These are phyloP conservation scores for Cyberlindnera galapagoensis DNA, from an alignment of 805 yeast genomes.

Conservation along the genomic window DNA sequence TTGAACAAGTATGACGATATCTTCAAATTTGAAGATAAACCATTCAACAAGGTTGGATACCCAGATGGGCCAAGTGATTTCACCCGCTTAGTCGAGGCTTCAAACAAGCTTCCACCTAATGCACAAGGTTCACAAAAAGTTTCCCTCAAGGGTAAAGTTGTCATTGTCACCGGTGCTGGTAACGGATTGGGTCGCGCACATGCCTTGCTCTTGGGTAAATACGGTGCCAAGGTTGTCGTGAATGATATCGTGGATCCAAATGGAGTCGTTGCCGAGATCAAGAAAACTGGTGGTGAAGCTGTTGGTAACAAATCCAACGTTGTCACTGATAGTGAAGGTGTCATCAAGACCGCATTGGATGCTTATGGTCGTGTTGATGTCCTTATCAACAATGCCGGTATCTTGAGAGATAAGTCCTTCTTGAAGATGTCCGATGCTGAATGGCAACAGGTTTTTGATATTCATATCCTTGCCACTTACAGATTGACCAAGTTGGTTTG, in stretches of 20 bases:
- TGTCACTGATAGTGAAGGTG: constrained; percentile 63
- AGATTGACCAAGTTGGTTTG: constrained; percentile 83
- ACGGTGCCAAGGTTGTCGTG: constrained; percentile 93
- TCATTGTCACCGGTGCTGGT: constrained; percentile 91
- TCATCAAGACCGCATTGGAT: constrained; percentile 70
- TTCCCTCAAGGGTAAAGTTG: constrained; percentile 76
- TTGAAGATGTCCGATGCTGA: constrained; percentile 76
- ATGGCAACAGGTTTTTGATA: constrained; percentile 75
- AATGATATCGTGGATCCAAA: constrained; percentile 81
- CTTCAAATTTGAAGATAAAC: constrained; percentile 51
- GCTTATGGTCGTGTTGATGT: constrained; percentile 80
- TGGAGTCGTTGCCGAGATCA: constrained; percentile 68
- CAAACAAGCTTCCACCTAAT: constrained; percentile 44
- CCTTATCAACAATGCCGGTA: constrained; percentile 90
- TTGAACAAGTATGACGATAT: constrained; percentile 60
- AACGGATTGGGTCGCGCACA: constrained; percentile 91
- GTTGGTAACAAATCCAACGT: constrained; percentile 82
- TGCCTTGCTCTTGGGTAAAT: constrained; percentile 76
- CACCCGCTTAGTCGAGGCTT: constrained; percentile 47
- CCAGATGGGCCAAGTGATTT: constrained; percentile 75
- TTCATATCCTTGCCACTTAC: constrained; percentile 79
- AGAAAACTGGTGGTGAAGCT: constrained; percentile 68
- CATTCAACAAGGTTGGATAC: constrained; percentile 51
- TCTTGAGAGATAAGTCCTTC: constrained; percentile 83
- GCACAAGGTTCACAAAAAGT: constrained; percentile 52